Evolutionary conservation across 1,139 yeast species (phyloP).

Genomic region (Pichiaceae sp.): DNA sequence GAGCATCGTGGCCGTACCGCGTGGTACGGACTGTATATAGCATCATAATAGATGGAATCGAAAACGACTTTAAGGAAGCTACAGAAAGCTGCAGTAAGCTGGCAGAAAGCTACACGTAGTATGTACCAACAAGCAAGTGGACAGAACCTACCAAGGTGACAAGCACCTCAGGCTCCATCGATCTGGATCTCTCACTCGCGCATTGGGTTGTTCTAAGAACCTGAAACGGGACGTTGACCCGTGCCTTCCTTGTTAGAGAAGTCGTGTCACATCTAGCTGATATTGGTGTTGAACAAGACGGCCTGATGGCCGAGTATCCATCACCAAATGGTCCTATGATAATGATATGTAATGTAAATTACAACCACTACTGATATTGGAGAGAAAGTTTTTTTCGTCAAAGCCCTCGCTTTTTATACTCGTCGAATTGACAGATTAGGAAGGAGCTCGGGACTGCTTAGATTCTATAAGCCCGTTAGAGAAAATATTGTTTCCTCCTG

Average conservation of each 20-base stretch:
- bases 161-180: not conserved
- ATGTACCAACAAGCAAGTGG: not conserved
- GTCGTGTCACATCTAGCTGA: constrained; percentile 54
- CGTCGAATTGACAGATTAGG: not conserved
- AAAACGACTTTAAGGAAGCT: too few species aligned
- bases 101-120: too few species aligned
- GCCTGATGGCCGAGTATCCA: constrained; percentile 22
- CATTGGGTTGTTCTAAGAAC: constrained; percentile 44
- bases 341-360: constrained; percentile 23
- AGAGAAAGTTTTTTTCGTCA: not conserved
- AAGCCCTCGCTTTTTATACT: too few species aligned
- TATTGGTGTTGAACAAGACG: constrained; percentile 22
- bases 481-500: constrained; percentile 19
- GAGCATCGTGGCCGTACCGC: not conserved
- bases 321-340: constrained; percentile 45
- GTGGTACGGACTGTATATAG: not conserved
- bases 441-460: too few species aligned
- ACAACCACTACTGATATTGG: constrained; percentile 52
- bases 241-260: constrained; percentile 57
- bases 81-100: too few species aligned
- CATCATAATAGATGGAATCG: too few species aligned
- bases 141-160: not conserved
- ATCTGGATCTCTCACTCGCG: not conserved
- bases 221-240: constrained; percentile 64
- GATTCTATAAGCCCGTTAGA: constrained; percentile 17